Base-by-base conservation (phyloP, 768 basidiomycete species). In the Kwoniella sp. region DNA sequence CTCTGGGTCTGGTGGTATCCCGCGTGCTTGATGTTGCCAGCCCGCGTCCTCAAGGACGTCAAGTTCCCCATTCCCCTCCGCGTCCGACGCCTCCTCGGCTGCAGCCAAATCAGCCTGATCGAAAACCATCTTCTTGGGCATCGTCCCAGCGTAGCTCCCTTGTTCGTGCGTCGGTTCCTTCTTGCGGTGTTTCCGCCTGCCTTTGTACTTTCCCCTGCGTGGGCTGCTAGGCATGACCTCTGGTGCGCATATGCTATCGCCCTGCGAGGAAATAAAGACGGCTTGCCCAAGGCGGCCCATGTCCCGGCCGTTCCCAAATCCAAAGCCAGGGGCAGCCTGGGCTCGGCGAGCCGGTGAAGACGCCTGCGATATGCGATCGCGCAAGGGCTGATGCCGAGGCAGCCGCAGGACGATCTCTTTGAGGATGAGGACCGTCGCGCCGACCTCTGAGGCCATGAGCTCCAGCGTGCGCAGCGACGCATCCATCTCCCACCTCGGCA, bases 371-470 rank as follows among this genome's bases (percentile, higher is more conserved):
- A n/a, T n/a, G n/a, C n/a, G n/a, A n/a, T n/a, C n/a, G n/a, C n/a
- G n/a, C n/a, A n/a, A n/a, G n/a, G n/a, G n/a, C n/a, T n/a, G n/a
- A n/a, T n/a, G n/a, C 3, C 46, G 33, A 23, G 32, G 28, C 22
- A 44, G 19, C 27, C 46, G 26, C 8, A 73, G 43, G 11, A 66
- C 63, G 25, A 93, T 83, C 68, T 91, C 88, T 75, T 88, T 89
- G 14, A 91, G 85, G 25, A 95, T 83, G 41, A 91, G 83, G 50
- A 95, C 89, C 22, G 87, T 88, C 0, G 89, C 92, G 1, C 89
- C 90, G 33, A 96, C 86, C 68, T 93, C 90, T 22, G 85, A 83
- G 0, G 91, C 90, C 92, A 98, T 98, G 78, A 83, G 83, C 70
- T 88, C 88, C 12, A 98, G 81, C 0, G 91, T 93, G 63, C 84